phyloP scores from a whole-genome alignment of 1,139 yeast species.

The Pichia inconspicua region DNA sequence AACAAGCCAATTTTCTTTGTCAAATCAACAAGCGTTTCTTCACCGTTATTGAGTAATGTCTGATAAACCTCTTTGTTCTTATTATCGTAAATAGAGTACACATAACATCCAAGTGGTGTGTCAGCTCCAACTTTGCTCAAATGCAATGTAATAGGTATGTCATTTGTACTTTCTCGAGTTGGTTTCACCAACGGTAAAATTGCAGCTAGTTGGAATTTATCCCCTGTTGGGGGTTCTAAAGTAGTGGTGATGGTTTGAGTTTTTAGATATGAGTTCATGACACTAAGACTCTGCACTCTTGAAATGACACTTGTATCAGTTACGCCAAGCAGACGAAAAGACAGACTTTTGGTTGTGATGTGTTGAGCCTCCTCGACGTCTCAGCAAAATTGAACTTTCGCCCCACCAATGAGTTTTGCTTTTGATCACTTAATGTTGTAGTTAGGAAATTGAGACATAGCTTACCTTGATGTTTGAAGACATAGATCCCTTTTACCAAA shows the following conservation, averaged over 20 bases:
- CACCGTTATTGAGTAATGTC: constrained; percentile 31
- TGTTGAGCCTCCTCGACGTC: too few relatives aligned
- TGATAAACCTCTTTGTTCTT: constrained; percentile 23
- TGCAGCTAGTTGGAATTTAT: constrained; percentile 26
- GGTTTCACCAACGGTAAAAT: constrained; percentile 25
- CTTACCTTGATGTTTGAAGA: too few relatives aligned
- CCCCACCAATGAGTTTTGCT: too few relatives aligned
- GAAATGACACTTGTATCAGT: neutral
- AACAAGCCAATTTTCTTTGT: constrained; percentile 31
- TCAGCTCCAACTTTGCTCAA: constrained; percentile 26
- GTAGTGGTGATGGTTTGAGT: constrained; percentile 17
- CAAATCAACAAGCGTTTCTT: constrained; percentile 30
- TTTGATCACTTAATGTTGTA: too few relatives aligned
- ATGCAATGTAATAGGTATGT: constrained; percentile 29
- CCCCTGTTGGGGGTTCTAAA: constrained; percentile 27
- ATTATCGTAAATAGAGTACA: constrained; percentile 27
- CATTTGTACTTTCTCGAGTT: constrained; percentile 15
- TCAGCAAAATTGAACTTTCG: too few relatives aligned
- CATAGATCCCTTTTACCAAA: too few relatives aligned
- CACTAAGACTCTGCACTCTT: too few relatives aligned
- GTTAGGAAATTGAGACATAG: too few relatives aligned
- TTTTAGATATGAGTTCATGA: neutral
- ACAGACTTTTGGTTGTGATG: too few relatives aligned
- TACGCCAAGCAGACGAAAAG: neutral
- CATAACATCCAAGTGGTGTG: constrained; percentile 29